Percentiles rank a stretch among this genome's conserved stretches.
Conservation (phyloP, 2,329 filamentous ascomycete species). For the Talaromyces piceae region DNA sequence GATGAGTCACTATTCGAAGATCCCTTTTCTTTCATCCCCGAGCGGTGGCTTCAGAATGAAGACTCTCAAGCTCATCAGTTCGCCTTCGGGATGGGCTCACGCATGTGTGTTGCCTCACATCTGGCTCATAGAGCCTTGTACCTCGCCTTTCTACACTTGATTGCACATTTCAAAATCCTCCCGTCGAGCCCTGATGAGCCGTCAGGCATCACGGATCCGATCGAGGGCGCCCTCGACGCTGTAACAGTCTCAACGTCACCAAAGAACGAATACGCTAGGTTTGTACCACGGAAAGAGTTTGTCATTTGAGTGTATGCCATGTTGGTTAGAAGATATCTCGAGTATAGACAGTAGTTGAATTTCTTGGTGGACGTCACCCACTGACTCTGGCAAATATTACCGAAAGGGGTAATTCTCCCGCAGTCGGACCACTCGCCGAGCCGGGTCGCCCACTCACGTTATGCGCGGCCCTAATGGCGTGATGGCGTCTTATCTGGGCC, state of each 20-base stretch:
- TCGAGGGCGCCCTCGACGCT: conserved; percentile 1
- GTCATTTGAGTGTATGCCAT: not conserved
- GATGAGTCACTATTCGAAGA: not conserved
- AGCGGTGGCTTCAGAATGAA: conserved; percentile 13
- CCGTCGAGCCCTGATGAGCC: conserved; percentile 3
- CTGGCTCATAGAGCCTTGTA: conserved; percentile 9
- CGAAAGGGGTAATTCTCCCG: not conserved
- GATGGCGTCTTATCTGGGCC: not conserved
- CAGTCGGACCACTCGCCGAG: not conserved
- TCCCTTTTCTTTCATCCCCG: conserved; percentile 8
- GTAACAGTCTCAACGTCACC: not conserved
- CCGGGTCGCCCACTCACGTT: not conserved
- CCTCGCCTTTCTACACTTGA: conserved; percentile 8
- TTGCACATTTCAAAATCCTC: conserved; percentile 10
- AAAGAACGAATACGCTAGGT: conserved; percentile 1
- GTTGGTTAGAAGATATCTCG: not conserved
- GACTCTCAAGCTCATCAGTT: conserved; percentile 11
- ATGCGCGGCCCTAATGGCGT: not conserved
- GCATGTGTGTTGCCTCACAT: conserved; percentile 12
- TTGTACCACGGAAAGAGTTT: conserved; percentile 4
- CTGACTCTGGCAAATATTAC: not conserved
- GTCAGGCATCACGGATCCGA: conserved; percentile 1
- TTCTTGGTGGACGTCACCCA: too few species aligned
- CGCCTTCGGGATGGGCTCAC: conserved; percentile 10
- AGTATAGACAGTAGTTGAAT: too few species aligned